Conservation (phyloP, 2,329 filamentous ascomycete species). For the Pseudocercospora eumusae region DNA sequence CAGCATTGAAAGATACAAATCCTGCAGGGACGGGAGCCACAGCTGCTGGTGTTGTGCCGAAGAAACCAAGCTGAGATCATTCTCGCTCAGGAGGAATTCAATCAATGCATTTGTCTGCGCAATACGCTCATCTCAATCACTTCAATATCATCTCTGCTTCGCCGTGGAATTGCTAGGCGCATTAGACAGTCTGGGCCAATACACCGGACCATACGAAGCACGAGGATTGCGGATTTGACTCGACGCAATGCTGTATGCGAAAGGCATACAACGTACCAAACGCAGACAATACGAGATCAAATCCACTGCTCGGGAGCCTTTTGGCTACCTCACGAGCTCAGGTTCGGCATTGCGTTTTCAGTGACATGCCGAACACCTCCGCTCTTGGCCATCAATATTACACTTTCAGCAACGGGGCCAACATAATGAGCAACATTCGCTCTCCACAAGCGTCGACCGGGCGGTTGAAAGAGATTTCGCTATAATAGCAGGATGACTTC, state of each 20-base stretch:
- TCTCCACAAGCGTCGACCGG: too few relatives aligned
- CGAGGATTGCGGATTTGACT: neutral
- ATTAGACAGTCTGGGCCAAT: neutral
- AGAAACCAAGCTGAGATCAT: constrained; percentile 12
- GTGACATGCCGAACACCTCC: too few relatives aligned
- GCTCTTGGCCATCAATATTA: too few relatives aligned
- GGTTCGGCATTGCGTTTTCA: neutral
- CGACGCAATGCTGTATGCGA: neutral
- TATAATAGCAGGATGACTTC: too few relatives aligned
- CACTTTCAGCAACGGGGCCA: too few relatives aligned
- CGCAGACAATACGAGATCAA: too few relatives aligned
- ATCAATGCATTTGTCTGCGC: too few relatives aligned
- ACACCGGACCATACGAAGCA: neutral
- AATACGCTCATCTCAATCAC: neutral
- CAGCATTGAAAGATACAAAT: constrained; percentile 7
- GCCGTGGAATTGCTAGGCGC: neutral
- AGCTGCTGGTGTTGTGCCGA: constrained; percentile 38
- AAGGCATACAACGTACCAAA: neutral
- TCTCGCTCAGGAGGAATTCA: too few relatives aligned
- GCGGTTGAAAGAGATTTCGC: too few relatives aligned
- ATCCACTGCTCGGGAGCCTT: neutral
- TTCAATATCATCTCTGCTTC: neutral
- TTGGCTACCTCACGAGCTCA: neutral
- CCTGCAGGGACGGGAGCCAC: constrained; percentile 42
- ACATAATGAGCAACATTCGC: too few relatives aligned